A percentile compares a stretch with the other conserved stretches of the same genome.
Conservation (phyloP, 345 rosid genomes). For the Euphorbia lathyris region DNA sequence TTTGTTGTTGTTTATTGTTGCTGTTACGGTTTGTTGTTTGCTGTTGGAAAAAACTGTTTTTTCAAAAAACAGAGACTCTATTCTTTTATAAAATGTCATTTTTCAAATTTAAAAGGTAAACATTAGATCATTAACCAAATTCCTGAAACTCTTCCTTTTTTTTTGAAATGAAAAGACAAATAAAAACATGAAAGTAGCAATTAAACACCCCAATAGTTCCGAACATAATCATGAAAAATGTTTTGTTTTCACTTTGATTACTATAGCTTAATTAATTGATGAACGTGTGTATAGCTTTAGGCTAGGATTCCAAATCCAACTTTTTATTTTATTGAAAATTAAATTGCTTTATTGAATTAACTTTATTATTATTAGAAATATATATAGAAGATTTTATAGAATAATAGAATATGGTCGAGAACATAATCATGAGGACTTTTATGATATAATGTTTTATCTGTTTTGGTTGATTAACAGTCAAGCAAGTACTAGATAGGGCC, state of each 20-base stretch:
- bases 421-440: conserved; percentile 14
- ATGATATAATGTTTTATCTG: not conserved
- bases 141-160: too few species aligned
- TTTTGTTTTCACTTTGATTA: not conserved
- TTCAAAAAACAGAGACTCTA: too few species aligned
- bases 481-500: conserved; percentile 5
- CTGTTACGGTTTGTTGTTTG: too few species aligned
- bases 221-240: not conserved
- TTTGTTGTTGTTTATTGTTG: too few species aligned
- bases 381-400: conserved; percentile 1
- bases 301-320: too few species aligned
- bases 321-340: not conserved
- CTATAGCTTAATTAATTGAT: not conserved
- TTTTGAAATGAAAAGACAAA: too few species aligned
- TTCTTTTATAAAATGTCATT: too few species aligned
- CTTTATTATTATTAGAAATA: not conserved
- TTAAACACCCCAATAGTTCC: too few species aligned
- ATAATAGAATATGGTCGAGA: conserved; percentile 2
- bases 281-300: not conserved
- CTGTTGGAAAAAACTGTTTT: too few species aligned
- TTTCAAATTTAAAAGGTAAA: too few species aligned
- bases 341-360: not conserved
- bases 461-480: conserved; percentile 8
- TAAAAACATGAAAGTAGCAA: too few species aligned
- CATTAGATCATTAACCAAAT: too few species aligned